Percentiles rank a stretch among this genome's conserved stretches.
phyloP scores from a whole-genome alignment of 768 basidiomycete genomes.

The Candolleomyces eurysporus region DNA sequence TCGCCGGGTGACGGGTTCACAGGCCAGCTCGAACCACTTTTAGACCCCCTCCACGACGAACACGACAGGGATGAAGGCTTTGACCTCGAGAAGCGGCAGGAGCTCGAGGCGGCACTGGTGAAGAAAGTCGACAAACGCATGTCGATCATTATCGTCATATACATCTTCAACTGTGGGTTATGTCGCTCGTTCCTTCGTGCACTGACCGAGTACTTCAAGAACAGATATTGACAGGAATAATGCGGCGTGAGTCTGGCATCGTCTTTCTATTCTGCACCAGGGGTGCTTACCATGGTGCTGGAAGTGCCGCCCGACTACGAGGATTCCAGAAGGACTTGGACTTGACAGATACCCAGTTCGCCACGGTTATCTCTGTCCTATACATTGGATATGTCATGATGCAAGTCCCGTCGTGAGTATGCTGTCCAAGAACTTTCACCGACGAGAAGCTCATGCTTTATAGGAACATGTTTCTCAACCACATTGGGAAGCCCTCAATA shows the following conservation, averaged over 20 bases:
- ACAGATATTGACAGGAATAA: slow-evolving; percentile 73
- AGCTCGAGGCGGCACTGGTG: slow-evolving; percentile 37
- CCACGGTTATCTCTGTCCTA: slow-evolving; percentile 56
- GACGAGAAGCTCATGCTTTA: not conserved
- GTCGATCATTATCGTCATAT: slow-evolving; percentile 47
- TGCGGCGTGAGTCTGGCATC: slow-evolving; percentile 43
- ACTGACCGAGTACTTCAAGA: not conserved
- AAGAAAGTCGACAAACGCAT: slow-evolving; percentile 51
- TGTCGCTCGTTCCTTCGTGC: not conserved
- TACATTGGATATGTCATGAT: slow-evolving; percentile 70
- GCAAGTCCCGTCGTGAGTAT: slow-evolving; percentile 66
- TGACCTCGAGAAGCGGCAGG: slow-evolving; percentile 21
- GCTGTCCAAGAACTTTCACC: not conserved
- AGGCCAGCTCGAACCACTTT: not conserved
- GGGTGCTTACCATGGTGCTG: not conserved
- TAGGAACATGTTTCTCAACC: slow-evolving; percentile 70
- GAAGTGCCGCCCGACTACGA: slow-evolving; percentile 60
- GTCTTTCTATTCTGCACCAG: not conserved
- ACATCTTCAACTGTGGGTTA: slow-evolving; percentile 42
- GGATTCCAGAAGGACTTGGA: slow-evolving; percentile 65
- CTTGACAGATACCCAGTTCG: slow-evolving; percentile 58
- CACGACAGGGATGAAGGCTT: not conserved
- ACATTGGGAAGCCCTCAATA: slow-evolving; percentile 60
- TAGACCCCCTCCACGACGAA: not conserved
- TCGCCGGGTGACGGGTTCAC: not conserved